A percentile compares a stretch with the other conserved stretches of the same genome.
Evolutionary conservation across 371 early-diverging fungal species (phyloP).

Genomic region (Amoeboaphelidium occidentale): DNA sequence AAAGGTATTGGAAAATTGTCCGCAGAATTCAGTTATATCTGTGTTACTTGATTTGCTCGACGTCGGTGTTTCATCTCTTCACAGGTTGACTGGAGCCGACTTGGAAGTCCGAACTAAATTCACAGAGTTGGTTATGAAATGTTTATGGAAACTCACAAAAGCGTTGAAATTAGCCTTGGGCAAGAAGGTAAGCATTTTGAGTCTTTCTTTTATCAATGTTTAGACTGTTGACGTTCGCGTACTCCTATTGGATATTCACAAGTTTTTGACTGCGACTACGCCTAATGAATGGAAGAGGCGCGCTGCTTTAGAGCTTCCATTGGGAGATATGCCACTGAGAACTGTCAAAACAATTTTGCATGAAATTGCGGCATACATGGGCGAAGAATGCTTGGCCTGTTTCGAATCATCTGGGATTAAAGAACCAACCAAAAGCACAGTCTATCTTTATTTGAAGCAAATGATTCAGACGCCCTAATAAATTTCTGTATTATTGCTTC

Average conservation of each 20-base stretch:
- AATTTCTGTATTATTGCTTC: background rate
- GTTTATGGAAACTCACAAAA: conserved; percentile 82
- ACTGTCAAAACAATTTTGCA: conserved; percentile 75
- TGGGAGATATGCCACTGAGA: conserved; percentile 73
- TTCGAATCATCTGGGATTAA: background rate
- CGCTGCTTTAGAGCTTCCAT: conserved; percentile 30
- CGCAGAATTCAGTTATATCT: conserved; percentile 22
- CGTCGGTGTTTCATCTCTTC: conserved; percentile 5
- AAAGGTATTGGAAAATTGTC: conserved; percentile 53
- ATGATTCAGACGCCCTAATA: background rate
- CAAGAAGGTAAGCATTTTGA: conserved; percentile 7
- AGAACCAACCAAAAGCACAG: background rate
- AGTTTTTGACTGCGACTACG: conserved; percentile 48
- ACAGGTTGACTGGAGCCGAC: conserved; percentile 3
- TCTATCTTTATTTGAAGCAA: background rate
- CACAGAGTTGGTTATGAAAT: conserved; percentile 79
- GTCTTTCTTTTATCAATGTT: conserved; percentile 7
- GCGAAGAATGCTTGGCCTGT: conserved; percentile 11
- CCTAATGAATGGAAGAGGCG: conserved; percentile 66
- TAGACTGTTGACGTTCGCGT: conserved; percentile 12
- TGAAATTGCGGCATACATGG: conserved; percentile 39
- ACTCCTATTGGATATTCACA: conserved; percentile 44
- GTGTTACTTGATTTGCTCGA: conserved; percentile 10
- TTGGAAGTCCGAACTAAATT: conserved; percentile 35
- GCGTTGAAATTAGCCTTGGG: conserved; percentile 38